Evolutionary conservation across 2,329 filamentous ascomycete species (phyloP), one percentile per base, ranked within the genome.

Genomic region (Chaetomium globosum): DNA sequence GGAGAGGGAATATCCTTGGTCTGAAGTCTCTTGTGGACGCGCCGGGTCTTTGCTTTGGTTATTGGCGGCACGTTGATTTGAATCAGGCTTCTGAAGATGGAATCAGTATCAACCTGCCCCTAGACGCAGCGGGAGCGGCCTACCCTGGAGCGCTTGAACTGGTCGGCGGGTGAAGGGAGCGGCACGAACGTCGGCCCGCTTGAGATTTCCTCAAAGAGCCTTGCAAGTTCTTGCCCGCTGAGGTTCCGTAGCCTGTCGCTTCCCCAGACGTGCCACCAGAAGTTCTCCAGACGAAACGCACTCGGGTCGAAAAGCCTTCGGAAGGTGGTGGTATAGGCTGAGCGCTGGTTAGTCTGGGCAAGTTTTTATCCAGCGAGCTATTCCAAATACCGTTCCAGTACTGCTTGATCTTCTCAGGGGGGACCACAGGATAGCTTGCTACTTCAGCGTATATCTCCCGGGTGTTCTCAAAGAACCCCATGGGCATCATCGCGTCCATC

Each of bases 201-300:
- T 0, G 86, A 87, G 54, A 88, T 86, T 36, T 85, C 78, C 71
- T 83, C 78, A 70, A 85, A 88, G 5, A 87, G 75, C 66, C 75
- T 80, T 64, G 86, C 85, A 54, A 88, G 77, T 13, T 80, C 79
- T 39, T 77, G 77, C 48, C 83, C 86, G 55, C 83, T 82, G 56
- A 87, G 77, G 61, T 80, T 73, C 39, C 82, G 80, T n/a, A 65
- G 48, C 31, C 82, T 78, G 68, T 86, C 78, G 69, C 86, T 88
- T 39, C 85, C 85, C 81, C 85, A 85, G 61, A 88, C 84, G 71
- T 87, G 85, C 82, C 85, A 88, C 86, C 86, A 89, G 69, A 87
- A 87, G 71, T 87, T 85, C 72, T 88, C 86, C 23, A 88, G 76
- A 21, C 86, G 84, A 65, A 82, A 83, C 31, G 85, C 85, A 3